Base-by-base conservation (phyloP, 1,284 basidiomycete genomes). In the Leccinum pachyderme region DNA sequence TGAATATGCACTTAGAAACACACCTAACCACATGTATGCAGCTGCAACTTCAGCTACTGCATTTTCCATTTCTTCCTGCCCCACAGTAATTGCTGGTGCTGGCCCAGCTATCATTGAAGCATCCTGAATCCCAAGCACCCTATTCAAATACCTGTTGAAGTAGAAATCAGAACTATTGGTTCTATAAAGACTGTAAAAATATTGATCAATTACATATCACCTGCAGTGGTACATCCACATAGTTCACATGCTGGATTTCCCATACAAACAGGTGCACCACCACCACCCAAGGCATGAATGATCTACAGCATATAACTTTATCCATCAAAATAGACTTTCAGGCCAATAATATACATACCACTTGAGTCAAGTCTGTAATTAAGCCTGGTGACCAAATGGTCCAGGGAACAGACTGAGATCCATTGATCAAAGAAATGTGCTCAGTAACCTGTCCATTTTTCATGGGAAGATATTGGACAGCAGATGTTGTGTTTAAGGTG, bases 21-120 rank as follows among this genome's bases (percentile, higher is more conserved):
- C 39, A 61, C 61, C 63, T 3, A 58, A 15, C 62, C 62, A 63
- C 2, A 59, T 24, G n/a, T 44, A 22, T 47, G 47, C 29, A 7
- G 64, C 59, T 27, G 53, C 43, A 4, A 49, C 5, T 12, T 48
- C 24, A 47, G 61, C 48, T 22, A 65, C 6, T 5, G 29, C 52
- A 54, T 48, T 24, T 12, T 65, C 43, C 31, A 56, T 18, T 15
- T 41, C 5, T 0, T 13, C 24, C 2, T 3, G 2, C 3, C 25
- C 7, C 18, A 53, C 22, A 25, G 2, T 27, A 7, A 25, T 15
- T 12, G 45, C 13, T 33, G 11, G 7, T 41, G 9, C 3, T 44
- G 28, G 37, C 18, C 9, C 28, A 24, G 1, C 2, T 7, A 2
- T 24, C 3, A 6, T 29, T 43, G 28, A 39, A 39, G 13, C 18